phyloP scores from a whole-genome alignment of 768 basidiomycete species.

The Favolaschia claudopus region DNA sequence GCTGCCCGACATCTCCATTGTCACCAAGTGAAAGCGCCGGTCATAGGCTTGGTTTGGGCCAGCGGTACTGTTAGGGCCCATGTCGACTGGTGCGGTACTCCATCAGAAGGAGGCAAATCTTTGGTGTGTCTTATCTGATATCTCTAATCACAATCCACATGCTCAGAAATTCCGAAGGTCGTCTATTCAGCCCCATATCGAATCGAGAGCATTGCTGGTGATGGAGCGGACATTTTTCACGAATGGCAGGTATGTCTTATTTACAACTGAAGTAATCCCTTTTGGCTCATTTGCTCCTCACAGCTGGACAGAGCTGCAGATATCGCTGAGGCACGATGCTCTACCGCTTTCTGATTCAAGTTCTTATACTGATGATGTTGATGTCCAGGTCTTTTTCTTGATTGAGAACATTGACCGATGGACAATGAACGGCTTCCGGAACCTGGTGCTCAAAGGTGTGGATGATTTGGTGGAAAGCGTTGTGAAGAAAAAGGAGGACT shows the following conservation, averaged over 20 bases:
- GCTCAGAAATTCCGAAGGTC: slow-evolving; percentile 38
- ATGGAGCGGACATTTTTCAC: slow-evolving; percentile 42
- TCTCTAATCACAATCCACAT: not conserved
- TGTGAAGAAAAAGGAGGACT: slow-evolving; percentile 38
- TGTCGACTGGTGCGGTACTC: slow-evolving; percentile 57
- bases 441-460: slow-evolving; percentile 49
- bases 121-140: slow-evolving; percentile 39
- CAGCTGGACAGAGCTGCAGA: slow-evolving; percentile 50
- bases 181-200: slow-evolving; percentile 60
- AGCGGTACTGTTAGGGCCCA: slow-evolving; percentile 60
- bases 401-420: slow-evolving; percentile 62
- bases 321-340: slow-evolving; percentile 35
- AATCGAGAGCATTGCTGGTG: slow-evolving; percentile 26
- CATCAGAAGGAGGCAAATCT: slow-evolving; percentile 35
- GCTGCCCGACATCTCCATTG: slow-evolving; percentile 59
- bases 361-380: not conserved
- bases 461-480: slow-evolving; percentile 44
- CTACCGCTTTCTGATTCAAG: not conserved
- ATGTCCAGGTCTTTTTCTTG: slow-evolving; percentile 54
- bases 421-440: slow-evolving; percentile 53
- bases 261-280: too few species aligned
- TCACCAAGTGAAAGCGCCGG: slow-evolving; percentile 50
- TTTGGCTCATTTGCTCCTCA: too few species aligned
- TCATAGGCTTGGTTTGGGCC: slow-evolving; percentile 64
- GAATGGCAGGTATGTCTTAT: too few species aligned